Percentiles rank a stretch among this genome's conserved stretches.
Conservation (phyloP, 192 early-diverging fungal genomes). For the Mortierella antarctica region DNA sequence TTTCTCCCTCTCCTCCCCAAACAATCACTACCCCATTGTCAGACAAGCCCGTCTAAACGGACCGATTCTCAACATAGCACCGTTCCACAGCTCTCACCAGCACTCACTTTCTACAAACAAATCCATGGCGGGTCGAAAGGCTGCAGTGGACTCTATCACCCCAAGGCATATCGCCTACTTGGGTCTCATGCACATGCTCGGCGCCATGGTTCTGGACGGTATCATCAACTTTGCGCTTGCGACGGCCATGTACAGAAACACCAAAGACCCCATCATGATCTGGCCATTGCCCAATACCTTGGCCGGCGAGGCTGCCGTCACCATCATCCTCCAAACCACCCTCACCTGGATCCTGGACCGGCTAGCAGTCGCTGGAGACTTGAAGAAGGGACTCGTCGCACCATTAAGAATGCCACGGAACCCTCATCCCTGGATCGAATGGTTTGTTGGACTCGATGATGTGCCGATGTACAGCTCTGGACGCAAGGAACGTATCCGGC, state of each 20-base stretch:
- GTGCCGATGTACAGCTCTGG: not conserved
- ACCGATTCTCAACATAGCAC: not conserved
- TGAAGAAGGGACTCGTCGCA: slow-evolving; percentile 29
- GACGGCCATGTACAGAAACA: slow-evolving; percentile 23
- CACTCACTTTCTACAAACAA: not conserved
- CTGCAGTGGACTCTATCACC: slow-evolving; percentile 11
- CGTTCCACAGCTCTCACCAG: not conserved
- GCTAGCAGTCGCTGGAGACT: slow-evolving; percentile 20
- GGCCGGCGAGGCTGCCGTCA: slow-evolving; percentile 19
- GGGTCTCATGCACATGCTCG: slow-evolving; percentile 28
- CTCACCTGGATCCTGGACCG: slow-evolving; percentile 31
- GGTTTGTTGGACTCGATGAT: slow-evolving; percentile 24
- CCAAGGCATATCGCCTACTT: slow-evolving; percentile 24
- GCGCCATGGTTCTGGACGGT: slow-evolving; percentile 28
- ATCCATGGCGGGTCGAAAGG: not conserved
- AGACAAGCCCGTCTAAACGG: not conserved
- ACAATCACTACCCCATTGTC: not conserved
- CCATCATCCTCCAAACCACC: slow-evolving; percentile 27
- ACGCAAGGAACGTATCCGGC: slow-evolving; percentile 6
- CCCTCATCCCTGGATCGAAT: slow-evolving; percentile 21
- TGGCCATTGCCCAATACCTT: slow-evolving; percentile 32
- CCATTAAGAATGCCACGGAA: slow-evolving; percentile 15
- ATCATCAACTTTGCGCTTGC: slow-evolving; percentile 35
- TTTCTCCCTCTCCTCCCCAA: not conserved
- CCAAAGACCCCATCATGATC: slow-evolving; percentile 15